A percentile compares a stretch with the other conserved stretches of the same genome.
Evolutionary conservation across 2,329 filamentous ascomycete genomes (phyloP).

Genomic region (Chrysoporthe deuterocubensis): DNA sequence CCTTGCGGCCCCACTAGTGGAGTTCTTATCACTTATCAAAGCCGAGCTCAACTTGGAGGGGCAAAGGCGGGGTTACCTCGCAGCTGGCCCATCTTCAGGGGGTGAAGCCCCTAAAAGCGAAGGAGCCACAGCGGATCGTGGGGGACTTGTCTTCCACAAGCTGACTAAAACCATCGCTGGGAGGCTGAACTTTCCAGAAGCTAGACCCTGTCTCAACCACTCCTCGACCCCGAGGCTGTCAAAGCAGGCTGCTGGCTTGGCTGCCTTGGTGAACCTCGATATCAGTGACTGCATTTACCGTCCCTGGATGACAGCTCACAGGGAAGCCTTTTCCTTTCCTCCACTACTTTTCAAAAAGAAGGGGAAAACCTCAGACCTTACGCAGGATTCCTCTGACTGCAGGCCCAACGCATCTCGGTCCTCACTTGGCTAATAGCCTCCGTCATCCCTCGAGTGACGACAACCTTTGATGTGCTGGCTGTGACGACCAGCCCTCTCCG

Average conservation of each 20-base stretch:
- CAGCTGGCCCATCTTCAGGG: neutral
- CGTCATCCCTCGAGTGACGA: neutral
- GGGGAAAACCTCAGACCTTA: neutral
- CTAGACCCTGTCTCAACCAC: neutral
- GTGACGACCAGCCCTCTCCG: conserved; percentile 2
- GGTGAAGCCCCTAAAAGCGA: neutral
- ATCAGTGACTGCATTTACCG: neutral
- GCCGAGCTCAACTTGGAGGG: conserved; percentile 6
- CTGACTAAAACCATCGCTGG: conserved; percentile 22
- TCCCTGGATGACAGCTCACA: neutral
- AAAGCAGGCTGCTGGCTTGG: conserved; percentile 9
- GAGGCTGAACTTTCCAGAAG: conserved; percentile 33
- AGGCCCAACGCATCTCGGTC: neutral
- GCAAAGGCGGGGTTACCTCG: conserved; percentile 6
- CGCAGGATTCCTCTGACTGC: neutral
- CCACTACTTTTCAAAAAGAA: neutral
- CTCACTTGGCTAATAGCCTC: neutral
- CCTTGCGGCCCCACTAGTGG: neutral
- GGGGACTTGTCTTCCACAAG: neutral
- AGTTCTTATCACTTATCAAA: conserved; percentile 12
- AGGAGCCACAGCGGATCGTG: neutral
- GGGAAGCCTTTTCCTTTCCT: neutral
- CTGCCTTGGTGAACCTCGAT: neutral
- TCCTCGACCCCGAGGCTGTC: neutral
- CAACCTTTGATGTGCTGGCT: conserved; percentile 10